Base-by-base conservation (phyloP, 2,329 filamentous ascomycete species). In the Pseudodiploospora longispora region DNA sequence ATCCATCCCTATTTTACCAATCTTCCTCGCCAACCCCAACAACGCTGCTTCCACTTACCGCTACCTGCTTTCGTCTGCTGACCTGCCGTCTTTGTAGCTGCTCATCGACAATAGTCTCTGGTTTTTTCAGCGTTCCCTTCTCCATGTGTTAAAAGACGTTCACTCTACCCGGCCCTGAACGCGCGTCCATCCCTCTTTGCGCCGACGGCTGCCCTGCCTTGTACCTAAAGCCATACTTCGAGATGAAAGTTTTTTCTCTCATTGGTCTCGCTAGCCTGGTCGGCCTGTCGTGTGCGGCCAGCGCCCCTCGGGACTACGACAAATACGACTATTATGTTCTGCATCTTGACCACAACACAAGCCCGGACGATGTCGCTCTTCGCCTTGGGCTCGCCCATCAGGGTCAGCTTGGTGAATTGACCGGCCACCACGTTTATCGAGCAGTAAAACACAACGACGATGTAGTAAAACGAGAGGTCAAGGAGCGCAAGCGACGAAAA, bases 251-350 rank as follows among this genome's bases (percentile, higher is more conserved):
- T 50, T 58, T 66, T 48, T 69, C 75, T 48, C 54, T 79, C 42
- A 57, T 84, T 46, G 69, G 74, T 62, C 67, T 79, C 40, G 62
- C 72, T 43, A 69, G 75, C 63, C 64, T 80, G 39, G 67, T 74
- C 48, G 65, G 64, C 47, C 57, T 74, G 57, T 64, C 71, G 48
- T 65, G 70, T 46, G 69, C 74, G 30, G 62, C 71, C 38, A 62
- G 79, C 37, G 69, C 72, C 40, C 69, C 74, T 50, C 83, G 86
- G 55, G 77, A 93, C 59, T 87, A 94, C 71, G 77, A 85, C 40
- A 74, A 77, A 34, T 80, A 89, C 65, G 91, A 98, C 65, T 97
- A 95, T 68, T 96, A 97, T 63, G 89, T 94, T 51, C 74, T 98
- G 38, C 86, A 96, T 53, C 76, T 98, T 57, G 78, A 84, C 47